Percentiles rank a stretch among this genome's conserved stretches.
Evolutionary conservation across 495 filamentous ascomycete species (phyloP).

Genomic region (Xanthoparmelia taractica): DNA sequence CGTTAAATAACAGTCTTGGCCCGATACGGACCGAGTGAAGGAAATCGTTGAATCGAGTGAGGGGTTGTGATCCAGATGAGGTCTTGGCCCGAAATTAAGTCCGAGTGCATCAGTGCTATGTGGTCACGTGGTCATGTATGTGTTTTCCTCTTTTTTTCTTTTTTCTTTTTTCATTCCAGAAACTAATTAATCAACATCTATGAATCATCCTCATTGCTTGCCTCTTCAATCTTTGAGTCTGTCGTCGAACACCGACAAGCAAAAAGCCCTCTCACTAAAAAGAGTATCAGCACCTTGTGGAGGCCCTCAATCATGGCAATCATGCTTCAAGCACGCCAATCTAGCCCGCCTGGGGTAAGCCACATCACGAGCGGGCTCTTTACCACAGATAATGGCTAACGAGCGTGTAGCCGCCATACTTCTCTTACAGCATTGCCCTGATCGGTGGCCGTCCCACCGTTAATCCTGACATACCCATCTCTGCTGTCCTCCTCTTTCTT

Average conservation of each 20-base stretch:
- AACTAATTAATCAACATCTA: background rate
- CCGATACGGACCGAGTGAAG: conserved; percentile 5
- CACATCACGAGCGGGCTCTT: background rate
- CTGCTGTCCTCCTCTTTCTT: conserved; percentile 52
- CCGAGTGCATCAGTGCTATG: background rate
- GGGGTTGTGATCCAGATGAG: too few species aligned
- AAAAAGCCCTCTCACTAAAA: background rate
- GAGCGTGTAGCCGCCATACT: conserved; percentile 25
- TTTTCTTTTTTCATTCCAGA: too few species aligned
- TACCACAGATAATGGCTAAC: conserved; percentile 1
- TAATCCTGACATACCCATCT: conserved; percentile 54
- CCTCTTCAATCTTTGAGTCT: background rate
- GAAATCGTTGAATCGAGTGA: background rate
- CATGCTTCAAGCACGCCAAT: background rate
- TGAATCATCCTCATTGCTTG: background rate
- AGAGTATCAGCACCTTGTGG: background rate
- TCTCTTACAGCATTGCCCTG: conserved; percentile 37
- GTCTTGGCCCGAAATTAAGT: background rate
- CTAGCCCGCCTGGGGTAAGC: background rate
- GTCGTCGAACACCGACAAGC: background rate
- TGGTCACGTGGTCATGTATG: background rate
- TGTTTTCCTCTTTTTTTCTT: background rate
- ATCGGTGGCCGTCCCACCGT: conserved; percentile 51
- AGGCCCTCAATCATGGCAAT: background rate
- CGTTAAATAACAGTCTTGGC: background rate